Evolutionary conservation across 2,329 filamentous ascomycete species (phyloP), one percentile per base, ranked within the genome.

Genomic region (Curvularia sp.): DNA sequence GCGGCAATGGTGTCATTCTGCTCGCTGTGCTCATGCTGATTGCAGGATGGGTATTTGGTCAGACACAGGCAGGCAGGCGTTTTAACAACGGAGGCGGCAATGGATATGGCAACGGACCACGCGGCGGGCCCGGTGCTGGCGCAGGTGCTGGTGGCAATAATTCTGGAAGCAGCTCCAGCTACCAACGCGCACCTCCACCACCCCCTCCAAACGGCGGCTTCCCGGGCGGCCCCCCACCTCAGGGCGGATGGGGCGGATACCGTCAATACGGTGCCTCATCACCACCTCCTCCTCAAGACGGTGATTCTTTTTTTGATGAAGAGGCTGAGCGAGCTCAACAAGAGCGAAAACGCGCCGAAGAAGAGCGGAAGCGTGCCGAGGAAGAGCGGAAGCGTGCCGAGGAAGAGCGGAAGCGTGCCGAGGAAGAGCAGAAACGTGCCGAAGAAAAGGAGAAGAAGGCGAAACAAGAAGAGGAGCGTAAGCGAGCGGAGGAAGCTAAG

Each of bases 21-120:
- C 80, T 97, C 28, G 82, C 93, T 25, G 76, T 92, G 13, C 87
- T 86, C 5, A 88, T 96, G 25, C 92, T 88, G 5, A 79, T 95
- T 27, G 88, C 86, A 8, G 91, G 90, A 3, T 97, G 93, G 92
- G 86, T 88, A 2, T 81, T 89, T 66, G 91, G 90, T 15, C 86
- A 87, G 70, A 86, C 83, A 58, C 87, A 89, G 71, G 80, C 74
- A 10, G 81, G 84, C 68, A 81, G 82, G 48, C 76, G 75, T 3
- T 70, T 69, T 41, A 68, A 62, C 34, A 72, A 74, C 25, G 60
- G 63, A 45, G 73, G 74, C 27, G 59, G 68, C 32, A 66, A 67
- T 5, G 46, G 38, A 30, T 60, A 66, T 43, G 64, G 68, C 39
- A 59, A 57, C 47, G 74, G 75, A 43, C 69, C 72, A 36, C 64